Conservation (phyloP, 257 asterid species). For the Haberlea rhodopensis region DNA sequence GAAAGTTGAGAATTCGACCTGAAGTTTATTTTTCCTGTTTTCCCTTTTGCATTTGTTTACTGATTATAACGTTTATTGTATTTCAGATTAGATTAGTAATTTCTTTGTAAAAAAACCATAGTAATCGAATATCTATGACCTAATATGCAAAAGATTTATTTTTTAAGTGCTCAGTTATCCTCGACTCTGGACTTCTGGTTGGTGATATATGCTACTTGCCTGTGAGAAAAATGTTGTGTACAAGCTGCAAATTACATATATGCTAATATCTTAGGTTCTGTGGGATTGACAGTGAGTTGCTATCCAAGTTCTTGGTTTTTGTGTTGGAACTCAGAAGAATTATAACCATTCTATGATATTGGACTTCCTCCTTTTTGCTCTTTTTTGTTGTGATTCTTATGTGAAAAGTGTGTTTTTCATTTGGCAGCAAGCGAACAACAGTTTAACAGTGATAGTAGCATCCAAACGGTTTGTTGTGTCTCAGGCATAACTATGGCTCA, state of each 20-base stretch:
- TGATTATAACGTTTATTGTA: slow-evolving; percentile 17
- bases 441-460: too few relatives aligned
- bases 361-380: background rate
- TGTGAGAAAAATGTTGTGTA: background rate
- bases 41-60: slow-evolving; percentile 2
- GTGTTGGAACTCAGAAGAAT: slow-evolving; percentile 1
- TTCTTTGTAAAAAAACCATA: slow-evolving; percentile 19
- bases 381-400: background rate
- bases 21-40: background rate
- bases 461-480: background rate
- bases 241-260: slow-evolving; percentile 9
- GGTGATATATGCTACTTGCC: slow-evolving; percentile 11
- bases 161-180: background rate
- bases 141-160: background rate
- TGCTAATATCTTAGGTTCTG: background rate
- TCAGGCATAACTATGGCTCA: background rate
- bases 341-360: background rate
- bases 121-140: background rate
- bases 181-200: background rate
- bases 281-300: slow-evolving; percentile 6
- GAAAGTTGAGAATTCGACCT: slow-evolving; percentile 36
- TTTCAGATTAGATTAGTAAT: slow-evolving; percentile 2
- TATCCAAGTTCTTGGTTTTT: background rate
- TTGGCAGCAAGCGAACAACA: background rate
- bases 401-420: too few relatives aligned